Base-by-base conservation (phyloP, 2,329 filamentous ascomycete genomes). In the Stagonosporopsis rhizophila region DNA sequence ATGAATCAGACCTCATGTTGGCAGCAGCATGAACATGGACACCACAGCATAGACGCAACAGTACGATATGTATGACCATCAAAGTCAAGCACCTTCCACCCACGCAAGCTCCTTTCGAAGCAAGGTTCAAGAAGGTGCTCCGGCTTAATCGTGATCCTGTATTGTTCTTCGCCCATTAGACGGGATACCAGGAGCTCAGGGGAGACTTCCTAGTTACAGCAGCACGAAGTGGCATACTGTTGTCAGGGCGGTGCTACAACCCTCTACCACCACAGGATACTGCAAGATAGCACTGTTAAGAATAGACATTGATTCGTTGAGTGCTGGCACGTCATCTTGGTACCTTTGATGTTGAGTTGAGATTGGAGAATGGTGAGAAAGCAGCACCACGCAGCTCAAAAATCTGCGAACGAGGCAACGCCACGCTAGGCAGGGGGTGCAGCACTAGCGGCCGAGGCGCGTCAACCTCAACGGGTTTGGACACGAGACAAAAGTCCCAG, bases 71-170 rank as follows among this genome's bases (percentile, higher is more conserved):
- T 95, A 79, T 82, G 90, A 89, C 85, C 90, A 88, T 86, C 90
- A 90, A 91, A 96, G 91, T 96, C 93, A 96, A 96, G 86, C 91
- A 82, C 84, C 88, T 86, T 89, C 91, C 90, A 96, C 87, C 88
- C 91, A 89, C 87, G 23, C 87, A 82, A 79, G 76, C 76, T 82
- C 86, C 90, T 96, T 80, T 96, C 90, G 81, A 85, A 80, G 81
- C 82, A 83, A 87, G 84, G 87, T 88, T 91, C 85, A 88, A 93
- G 87, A 88, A 89, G 88, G 86, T 86, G 91, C 92, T 96, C 93
- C 93, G 92, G 93, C 93, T 97, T 96, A 96, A 95, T 96, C 89
- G 91, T 89, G 90, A 91, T 91, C 89, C 72, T 56, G 60, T 62
- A 65, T 76, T 69, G 49, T 70, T 96, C 85, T 96, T 82, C 89